These are phyloP conservation scores for Panicum miliaceum DNA, from an alignment of 176 grass and related monocot genomes.

Conservation along the genomic window DNA sequence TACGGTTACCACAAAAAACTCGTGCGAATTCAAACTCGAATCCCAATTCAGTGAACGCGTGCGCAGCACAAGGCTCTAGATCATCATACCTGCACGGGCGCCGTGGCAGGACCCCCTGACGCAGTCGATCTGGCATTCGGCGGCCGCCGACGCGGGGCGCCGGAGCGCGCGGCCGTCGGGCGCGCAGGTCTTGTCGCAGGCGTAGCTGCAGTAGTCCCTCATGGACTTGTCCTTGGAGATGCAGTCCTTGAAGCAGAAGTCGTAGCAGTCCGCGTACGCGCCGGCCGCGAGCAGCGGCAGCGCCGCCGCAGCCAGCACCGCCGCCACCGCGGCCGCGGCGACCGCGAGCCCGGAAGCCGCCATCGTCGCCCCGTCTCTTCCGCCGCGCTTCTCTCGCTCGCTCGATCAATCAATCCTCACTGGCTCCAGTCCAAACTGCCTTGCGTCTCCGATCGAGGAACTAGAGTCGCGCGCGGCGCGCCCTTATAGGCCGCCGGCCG, in stretches of 20 bases:
- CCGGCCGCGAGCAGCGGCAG: conserved; percentile 24
- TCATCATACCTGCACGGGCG: background rate
- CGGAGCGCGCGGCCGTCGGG: conserved; percentile 15
- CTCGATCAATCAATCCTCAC: background rate
- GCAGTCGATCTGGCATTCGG: conserved; percentile 36
- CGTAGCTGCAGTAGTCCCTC: conserved; percentile 61
- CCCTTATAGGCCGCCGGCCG: background rate
- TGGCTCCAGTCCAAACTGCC: background rate
- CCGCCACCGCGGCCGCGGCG: background rate
- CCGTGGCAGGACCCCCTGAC: conserved; percentile 17
- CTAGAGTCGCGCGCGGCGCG: background rate
- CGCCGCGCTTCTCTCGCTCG: background rate
- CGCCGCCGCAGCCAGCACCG: background rate
- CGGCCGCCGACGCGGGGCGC: background rate
- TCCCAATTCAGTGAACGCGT: background rate
- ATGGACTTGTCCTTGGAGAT: conserved; percentile 48
- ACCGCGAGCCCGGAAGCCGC: background rate
- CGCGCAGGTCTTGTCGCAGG: conserved; percentile 64
- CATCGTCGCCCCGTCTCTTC: background rate
- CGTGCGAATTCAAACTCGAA: background rate
- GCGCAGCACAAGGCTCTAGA: too few relatives aligned
- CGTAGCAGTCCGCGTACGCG: conserved; percentile 47
- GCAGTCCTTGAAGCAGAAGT: conserved; percentile 59
- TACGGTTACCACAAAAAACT: background rate
- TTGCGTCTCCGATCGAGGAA: background rate